Evolutionary conservation across 371 early-diverging fungal genomes (phyloP).

Genomic region (Syncephalastrum contaminatum): DNA sequence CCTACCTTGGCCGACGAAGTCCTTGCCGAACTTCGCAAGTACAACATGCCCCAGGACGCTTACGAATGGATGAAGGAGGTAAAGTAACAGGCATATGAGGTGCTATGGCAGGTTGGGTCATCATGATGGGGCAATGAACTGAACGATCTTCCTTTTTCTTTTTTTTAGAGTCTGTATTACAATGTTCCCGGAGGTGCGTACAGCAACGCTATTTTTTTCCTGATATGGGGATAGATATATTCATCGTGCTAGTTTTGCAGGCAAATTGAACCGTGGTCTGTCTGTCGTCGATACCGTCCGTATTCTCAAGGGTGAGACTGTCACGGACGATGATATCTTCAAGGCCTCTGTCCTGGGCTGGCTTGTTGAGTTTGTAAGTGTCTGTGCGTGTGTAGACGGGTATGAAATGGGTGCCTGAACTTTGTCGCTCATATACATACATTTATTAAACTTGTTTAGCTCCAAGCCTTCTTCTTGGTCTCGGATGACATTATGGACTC

Average conservation of each 20-base stretch:
- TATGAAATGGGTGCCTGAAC: background rate
- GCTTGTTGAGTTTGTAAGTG: conserved; percentile 88
- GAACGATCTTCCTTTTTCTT: background rate
- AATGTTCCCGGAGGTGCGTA: conserved; percentile 78
- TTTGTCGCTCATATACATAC: background rate
- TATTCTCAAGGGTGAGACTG: conserved; percentile 69
- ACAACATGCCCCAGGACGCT: conserved; percentile 75
- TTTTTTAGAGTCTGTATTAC: conserved; percentile 64
- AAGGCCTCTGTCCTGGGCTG: conserved; percentile 92
- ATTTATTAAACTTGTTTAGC: conserved; percentile 40
- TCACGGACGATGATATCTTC: conserved; percentile 80
- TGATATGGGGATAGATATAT: too few species aligned
- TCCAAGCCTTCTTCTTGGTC: conserved; percentile 97
- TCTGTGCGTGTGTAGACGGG: background rate
- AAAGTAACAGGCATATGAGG: conserved; percentile 1
- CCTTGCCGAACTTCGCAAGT: conserved; percentile 59
- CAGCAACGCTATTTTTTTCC: background rate
- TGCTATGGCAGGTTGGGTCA: too few species aligned
- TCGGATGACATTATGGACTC: conserved; percentile 98
- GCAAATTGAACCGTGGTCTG: conserved; percentile 97
- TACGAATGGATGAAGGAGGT: conserved; percentile 67
- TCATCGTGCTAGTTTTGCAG: conserved; percentile 29
- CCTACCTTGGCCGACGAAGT: conserved; percentile 61
- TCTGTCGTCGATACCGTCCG: conserved; percentile 88
- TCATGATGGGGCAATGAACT: too few species aligned